Percentiles rank a stretch among this genome's conserved stretches.
phyloP scores from a whole-genome alignment of 169 alveolate species.

The Eimeria falciformis region DNA sequence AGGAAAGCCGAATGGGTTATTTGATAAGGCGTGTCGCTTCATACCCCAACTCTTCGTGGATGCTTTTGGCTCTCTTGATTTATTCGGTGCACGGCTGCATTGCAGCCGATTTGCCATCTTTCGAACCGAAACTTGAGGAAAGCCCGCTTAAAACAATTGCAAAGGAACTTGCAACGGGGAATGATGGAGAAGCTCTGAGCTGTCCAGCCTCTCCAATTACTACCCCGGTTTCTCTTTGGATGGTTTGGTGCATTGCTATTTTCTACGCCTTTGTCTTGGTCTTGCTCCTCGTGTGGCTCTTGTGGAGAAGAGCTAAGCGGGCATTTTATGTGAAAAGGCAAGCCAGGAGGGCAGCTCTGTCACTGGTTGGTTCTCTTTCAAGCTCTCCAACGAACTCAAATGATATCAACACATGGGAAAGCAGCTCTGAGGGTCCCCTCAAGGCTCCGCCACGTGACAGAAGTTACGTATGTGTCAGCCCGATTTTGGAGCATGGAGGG shows the following conservation, averaged over 20 bases:
- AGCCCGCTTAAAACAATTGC: no score
- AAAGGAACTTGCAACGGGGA: neutral
- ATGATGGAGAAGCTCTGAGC: neutral
- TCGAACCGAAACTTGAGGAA: no score
- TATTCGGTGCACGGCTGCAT: no score
- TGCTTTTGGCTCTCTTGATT: no score
- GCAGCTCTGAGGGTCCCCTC: no score
- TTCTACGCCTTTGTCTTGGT: neutral
- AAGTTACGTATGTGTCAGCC: neutral
- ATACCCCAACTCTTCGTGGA: no score
- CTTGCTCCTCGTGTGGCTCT: neutral
- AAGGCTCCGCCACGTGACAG: no score
- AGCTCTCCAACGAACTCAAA: no score
- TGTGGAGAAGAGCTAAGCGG: neutral
- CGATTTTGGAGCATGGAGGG: neutral
- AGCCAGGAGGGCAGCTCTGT: neutral
- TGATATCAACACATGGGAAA: no score
- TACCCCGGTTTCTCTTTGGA: neutral
- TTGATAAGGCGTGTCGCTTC: no score
- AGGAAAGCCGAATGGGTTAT: no score
- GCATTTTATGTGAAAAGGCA: neutral
- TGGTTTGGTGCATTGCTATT: neutral
- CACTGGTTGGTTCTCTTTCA: neutral
- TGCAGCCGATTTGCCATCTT: no score
- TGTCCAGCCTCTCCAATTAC: neutral